A percentile compares a stretch with the other conserved stretches of the same genome.
Conservation (phyloP, 805 yeast species). For the Yarrowia divulgata region DNA sequence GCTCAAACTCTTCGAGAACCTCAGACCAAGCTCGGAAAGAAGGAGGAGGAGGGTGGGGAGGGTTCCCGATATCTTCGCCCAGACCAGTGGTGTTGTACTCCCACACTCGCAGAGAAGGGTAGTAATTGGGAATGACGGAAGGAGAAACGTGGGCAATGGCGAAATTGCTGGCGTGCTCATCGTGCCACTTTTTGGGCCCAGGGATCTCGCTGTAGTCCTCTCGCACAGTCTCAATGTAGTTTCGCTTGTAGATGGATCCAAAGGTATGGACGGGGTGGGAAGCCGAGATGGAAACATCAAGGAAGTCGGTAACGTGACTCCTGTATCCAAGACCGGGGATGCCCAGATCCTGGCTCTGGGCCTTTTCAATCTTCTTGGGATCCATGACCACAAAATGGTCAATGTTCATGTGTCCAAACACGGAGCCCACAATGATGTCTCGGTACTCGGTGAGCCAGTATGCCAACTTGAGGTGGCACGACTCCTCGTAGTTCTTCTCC, state of each 20-base stretch:
- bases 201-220: slow-evolving; percentile 59
- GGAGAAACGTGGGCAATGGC: slow-evolving; percentile 73
- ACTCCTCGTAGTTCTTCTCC: slow-evolving; percentile 73
- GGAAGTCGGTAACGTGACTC: not conserved
- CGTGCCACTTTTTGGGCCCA: slow-evolving; percentile 48
- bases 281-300: slow-evolving; percentile 2
- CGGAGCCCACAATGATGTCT: slow-evolving; percentile 81
- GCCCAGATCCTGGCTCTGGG: slow-evolving; percentile 19
- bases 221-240: slow-evolving; percentile 65
- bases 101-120: slow-evolving; percentile 85
- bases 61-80: slow-evolving; percentile 44
- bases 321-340: slow-evolving; percentile 13
- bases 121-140: slow-evolving; percentile 83
- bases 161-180: slow-evolving; percentile 58
- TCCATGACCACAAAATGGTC: slow-evolving; percentile 86
- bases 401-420: slow-evolving; percentile 89
- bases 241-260: slow-evolving; percentile 74
- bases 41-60: not conserved
- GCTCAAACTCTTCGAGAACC: slow-evolving; percentile 59
- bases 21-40: slow-evolving; percentile 62
- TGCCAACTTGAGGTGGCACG: slow-evolving; percentile 76
- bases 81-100: slow-evolving; percentile 77
- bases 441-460: slow-evolving; percentile 86
- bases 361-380: slow-evolving; percentile 40
- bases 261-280: slow-evolving; percentile 47